Base-by-base conservation (phyloP, 1,139 yeast genomes). In the Schizosaccharomyces versatilis region DNA sequence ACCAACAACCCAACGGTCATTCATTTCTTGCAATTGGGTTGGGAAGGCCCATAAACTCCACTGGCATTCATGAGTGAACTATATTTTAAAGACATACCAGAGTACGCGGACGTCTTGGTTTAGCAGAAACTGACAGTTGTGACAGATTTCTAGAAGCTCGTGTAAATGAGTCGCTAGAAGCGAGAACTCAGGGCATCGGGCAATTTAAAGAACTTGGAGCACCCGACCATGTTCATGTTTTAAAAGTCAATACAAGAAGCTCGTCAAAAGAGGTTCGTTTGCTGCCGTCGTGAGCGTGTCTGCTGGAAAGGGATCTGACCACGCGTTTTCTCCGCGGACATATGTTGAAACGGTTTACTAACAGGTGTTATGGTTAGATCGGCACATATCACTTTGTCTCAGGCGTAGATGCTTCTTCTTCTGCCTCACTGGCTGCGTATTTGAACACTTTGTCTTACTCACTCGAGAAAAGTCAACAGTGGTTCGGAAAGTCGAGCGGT, bases 171-270 rank as follows among this genome's bases (percentile, higher is more conserved):
- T 74, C 79, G 40, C 64, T 78, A 55, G 70, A 68, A 49, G 76
- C 76, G 55, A 70, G 82, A 55, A 69, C 75, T 38, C 63, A 66
- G 36, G 67, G 71, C 47, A 65, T 77, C 52, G 62, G 68, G n/a
- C 67, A 73, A 24, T 76, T 76, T 61, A 72, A 70, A 56, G 77
- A 75, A 53, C 65, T 90, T 55, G 98, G 98, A 0, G 95, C 95
- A 0, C 88, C 95, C 6, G 97, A 90, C 69, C 71, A 90, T 60
- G 83, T 94, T 54, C 94, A 84, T 64, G 64, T 79, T 36, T 70
- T 80, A 39, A 73, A 71, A 55, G 61, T 63, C 8, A 61, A 62
- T 52, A 75, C 76, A 55, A 76, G 78, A 56, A 62, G 73, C 63
- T 59, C 70, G 68, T 53, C 66, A 63, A 60, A 73, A 65, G 62